A percentile compares a stretch with the other conserved stretches of the same genome.
Conservation (phyloP, 228 moss, liverwort and hornwort species). For the Sphagnum magellanicum region DNA sequence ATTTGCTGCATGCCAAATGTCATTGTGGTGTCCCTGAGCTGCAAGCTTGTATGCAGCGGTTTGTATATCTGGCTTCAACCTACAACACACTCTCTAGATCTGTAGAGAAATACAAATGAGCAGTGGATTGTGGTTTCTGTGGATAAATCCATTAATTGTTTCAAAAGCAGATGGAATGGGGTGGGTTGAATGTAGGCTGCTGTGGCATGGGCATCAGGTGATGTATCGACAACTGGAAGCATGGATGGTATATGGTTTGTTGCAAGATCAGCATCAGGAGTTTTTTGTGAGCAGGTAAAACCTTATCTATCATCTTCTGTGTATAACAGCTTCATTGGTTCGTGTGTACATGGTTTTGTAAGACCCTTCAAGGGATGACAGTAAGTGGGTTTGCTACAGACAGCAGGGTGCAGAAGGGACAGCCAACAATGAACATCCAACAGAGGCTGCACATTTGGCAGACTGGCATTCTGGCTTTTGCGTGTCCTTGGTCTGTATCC, state of each 20-base stretch:
- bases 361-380: no score
- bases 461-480: slow-evolving; percentile 97
- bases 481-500: slow-evolving; percentile 37
- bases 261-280: slow-evolving; percentile 91
- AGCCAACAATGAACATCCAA: slow-evolving; percentile 46
- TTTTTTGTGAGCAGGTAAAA: slow-evolving; percentile 89
- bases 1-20: slow-evolving; percentile 88
- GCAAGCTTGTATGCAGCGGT: slow-evolving; percentile 99
- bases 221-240: slow-evolving; percentile 92
- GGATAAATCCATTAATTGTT: slow-evolving; percentile 5
- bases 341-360: neutral
- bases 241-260: slow-evolving; percentile 98
- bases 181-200: slow-evolving; percentile 51
- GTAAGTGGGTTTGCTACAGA: slow-evolving; percentile 9
- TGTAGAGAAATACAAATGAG: neutral
- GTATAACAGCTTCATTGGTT: neutral
- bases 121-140: slow-evolving; percentile 4
- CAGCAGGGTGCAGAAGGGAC: slow-evolving; percentile 30
- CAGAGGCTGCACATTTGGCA: slow-evolving; percentile 84
- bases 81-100: neutral
- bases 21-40: slow-evolving; percentile 97
- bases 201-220: slow-evolving; percentile 99
- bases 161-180: slow-evolving; percentile 12
- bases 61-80: slow-evolving; percentile 14
- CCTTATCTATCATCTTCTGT: slow-evolving; percentile 1